These are phyloP conservation scores for Nepenthes alata DNA, from an alignment of 179 eudicot genomes.

Conservation along the genomic window DNA sequence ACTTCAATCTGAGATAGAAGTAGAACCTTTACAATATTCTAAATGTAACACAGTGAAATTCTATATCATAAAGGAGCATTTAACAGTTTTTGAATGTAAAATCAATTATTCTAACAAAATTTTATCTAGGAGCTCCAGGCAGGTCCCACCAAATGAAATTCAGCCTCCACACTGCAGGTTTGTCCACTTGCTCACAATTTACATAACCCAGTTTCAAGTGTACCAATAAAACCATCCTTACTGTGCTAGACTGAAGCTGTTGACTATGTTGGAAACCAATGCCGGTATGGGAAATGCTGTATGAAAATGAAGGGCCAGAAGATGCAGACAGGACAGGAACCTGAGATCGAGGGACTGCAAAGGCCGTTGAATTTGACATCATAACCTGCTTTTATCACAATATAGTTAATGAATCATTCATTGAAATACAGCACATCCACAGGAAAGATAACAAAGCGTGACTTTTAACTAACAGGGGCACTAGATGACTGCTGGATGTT, in stretches of 20 bases:
- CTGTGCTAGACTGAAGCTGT: slow-evolving; percentile 14
- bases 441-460: not conserved
- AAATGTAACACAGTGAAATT: no score
- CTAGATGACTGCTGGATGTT: slow-evolving; percentile 18
- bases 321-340: slow-evolving; percentile 18
- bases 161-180: no score
- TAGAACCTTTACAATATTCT: no score
- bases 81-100: no score
- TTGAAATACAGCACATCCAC: not conserved
- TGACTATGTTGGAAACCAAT: slow-evolving; percentile 8
- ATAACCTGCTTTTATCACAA: slow-evolving; percentile 15
- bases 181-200: not conserved
- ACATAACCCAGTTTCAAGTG: not conserved
- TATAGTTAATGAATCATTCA: not conserved
- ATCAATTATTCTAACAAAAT: not conserved
- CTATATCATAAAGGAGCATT: no score
- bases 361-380: slow-evolving; percentile 11
- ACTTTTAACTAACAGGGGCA: slow-evolving; percentile 15
- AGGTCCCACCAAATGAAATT: not conserved
- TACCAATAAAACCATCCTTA: slow-evolving; percentile 7
- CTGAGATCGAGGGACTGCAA: slow-evolving; percentile 16
- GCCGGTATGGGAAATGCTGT: slow-evolving; percentile 13
- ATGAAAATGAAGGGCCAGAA: slow-evolving; percentile 21
- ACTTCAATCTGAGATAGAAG: no score
- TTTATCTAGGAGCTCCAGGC: not conserved